phyloP scores from a whole-genome alignment of 768 basidiomycete genomes.

The Clitopilus hobsonii region DNA sequence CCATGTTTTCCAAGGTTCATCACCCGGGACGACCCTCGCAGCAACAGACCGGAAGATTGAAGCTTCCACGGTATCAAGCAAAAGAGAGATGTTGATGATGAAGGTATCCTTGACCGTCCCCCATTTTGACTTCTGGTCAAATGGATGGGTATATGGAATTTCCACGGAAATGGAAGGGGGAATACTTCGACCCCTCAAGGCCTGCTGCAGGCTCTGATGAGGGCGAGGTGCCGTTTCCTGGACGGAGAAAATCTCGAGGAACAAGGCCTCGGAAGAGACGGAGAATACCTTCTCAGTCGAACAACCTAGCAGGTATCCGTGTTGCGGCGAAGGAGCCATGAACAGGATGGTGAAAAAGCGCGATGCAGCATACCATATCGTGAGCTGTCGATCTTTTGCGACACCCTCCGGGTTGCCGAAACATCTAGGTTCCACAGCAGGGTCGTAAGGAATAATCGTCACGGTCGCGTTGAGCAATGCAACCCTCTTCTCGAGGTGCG shows the following conservation, averaged over 20 bases:
- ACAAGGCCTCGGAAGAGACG: slow-evolving; percentile 30
- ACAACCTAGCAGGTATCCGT: slow-evolving; percentile 35
- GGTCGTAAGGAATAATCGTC: slow-evolving; percentile 33
- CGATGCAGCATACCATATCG: slow-evolving; percentile 38
- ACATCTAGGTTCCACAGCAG: slow-evolving; percentile 19
- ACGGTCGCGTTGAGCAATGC: slow-evolving; percentile 31
- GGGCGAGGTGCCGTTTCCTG: no score
- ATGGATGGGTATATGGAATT: slow-evolving; percentile 21
- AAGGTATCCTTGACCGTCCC: slow-evolving; percentile 6
- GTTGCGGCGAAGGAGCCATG: slow-evolving; percentile 30
- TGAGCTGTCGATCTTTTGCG: slow-evolving; percentile 13
- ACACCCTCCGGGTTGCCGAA: slow-evolving; percentile 7
- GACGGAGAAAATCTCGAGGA: slow-evolving; percentile 28
- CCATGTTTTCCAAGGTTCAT: slow-evolving; percentile 56
- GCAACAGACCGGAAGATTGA: slow-evolving; percentile 27
- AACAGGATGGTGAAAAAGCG: slow-evolving; percentile 45
- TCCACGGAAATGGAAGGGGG: slow-evolving; percentile 6
- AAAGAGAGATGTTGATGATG: slow-evolving; percentile 20
- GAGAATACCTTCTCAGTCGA: slow-evolving; percentile 33
- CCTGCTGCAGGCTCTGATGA: background rate
- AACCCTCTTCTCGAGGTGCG: slow-evolving; percentile 30
- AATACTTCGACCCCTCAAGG: slow-evolving; percentile 6
- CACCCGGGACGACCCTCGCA: slow-evolving; percentile 45
- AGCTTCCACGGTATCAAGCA: slow-evolving; percentile 32
- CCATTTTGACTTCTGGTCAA: slow-evolving; percentile 16